phyloP scores from a whole-genome alignment of 176 grass and related monocot genomes.

The Carex myosuroides region DNA sequence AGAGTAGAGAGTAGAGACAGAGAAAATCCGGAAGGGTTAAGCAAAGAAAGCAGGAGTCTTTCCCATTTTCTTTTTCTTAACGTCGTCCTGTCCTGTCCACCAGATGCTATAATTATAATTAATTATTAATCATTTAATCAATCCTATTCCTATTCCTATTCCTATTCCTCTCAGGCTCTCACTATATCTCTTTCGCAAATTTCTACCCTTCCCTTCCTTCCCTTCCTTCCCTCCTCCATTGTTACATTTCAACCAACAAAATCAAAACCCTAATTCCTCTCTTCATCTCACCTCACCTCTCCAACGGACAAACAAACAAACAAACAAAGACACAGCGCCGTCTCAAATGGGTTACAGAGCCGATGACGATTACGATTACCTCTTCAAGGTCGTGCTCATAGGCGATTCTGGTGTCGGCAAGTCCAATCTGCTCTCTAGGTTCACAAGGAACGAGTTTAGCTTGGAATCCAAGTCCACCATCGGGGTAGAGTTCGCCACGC shows the following conservation, averaged over 20 bases:
- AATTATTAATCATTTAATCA: background rate
- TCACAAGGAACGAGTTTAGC: slow-evolving; percentile 21
- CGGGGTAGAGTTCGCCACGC: slow-evolving; percentile 22
- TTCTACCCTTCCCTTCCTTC: background rate
- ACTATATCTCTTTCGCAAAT: slow-evolving; percentile 9
- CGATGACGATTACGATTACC: slow-evolving; percentile 24
- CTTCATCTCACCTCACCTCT: background rate
- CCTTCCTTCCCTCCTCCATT: no score
- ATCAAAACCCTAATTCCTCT: slow-evolving; percentile 9
- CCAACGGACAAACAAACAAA: no score
- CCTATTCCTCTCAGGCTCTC: no score
- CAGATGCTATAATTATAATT: slow-evolving; percentile 9
- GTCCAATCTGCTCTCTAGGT: slow-evolving; percentile 19
- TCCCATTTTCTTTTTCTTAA: background rate
- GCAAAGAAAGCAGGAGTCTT: no score
- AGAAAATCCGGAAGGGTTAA: no score
- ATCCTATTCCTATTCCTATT: no score
- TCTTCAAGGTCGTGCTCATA: slow-evolving; percentile 26
- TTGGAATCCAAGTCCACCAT: slow-evolving; percentile 21
- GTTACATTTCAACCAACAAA: background rate
- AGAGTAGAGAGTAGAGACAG: no score
- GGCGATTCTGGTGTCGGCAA: slow-evolving; percentile 23
- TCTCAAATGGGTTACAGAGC: slow-evolving; percentile 21
- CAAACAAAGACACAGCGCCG: background rate
- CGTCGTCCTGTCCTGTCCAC: background rate